A percentile compares a stretch with the other conserved stretches of the same genome.
These are phyloP conservation scores for Fragaria nilgerrensis DNA, from an alignment of 306 rosid genomes.

Conservation along the genomic window DNA sequence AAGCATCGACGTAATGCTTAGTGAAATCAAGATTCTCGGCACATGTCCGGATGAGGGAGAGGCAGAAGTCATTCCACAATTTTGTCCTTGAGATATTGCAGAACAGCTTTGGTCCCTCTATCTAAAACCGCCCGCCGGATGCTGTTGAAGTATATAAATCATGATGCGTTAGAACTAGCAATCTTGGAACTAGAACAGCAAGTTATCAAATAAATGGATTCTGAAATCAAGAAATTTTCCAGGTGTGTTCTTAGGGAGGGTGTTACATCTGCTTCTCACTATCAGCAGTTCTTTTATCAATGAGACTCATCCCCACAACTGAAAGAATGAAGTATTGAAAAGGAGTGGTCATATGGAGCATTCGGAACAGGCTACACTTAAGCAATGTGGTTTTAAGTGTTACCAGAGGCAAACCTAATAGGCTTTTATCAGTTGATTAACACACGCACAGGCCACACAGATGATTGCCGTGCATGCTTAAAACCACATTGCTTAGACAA, in stretches of 20 bases:
- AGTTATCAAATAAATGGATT: neutral
- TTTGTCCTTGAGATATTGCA: slow-evolving; percentile 76
- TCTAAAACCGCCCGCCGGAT: slow-evolving; percentile 82
- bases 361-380: neutral
- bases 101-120: slow-evolving; percentile 82
- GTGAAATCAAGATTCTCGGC: neutral
- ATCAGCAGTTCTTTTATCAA: neutral
- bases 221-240: neutral
- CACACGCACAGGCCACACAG: neutral
- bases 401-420: neutral
- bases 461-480: neutral
- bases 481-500: neutral
- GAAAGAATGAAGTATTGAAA: neutral
- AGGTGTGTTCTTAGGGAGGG: neutral
- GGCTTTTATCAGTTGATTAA: neutral
- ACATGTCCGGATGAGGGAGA: neutral
- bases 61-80: slow-evolving; percentile 39
- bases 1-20: neutral
- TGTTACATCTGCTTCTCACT: neutral
- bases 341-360: neutral
- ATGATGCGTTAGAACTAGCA: neutral
- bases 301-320: neutral
- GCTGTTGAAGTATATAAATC: slow-evolving; percentile 36
- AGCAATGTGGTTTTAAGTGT: neutral
- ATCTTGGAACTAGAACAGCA: neutral